These are phyloP conservation scores for Malus hybrid DNA, from an alignment of 331 rosid species.

Conservation along the genomic window DNA sequence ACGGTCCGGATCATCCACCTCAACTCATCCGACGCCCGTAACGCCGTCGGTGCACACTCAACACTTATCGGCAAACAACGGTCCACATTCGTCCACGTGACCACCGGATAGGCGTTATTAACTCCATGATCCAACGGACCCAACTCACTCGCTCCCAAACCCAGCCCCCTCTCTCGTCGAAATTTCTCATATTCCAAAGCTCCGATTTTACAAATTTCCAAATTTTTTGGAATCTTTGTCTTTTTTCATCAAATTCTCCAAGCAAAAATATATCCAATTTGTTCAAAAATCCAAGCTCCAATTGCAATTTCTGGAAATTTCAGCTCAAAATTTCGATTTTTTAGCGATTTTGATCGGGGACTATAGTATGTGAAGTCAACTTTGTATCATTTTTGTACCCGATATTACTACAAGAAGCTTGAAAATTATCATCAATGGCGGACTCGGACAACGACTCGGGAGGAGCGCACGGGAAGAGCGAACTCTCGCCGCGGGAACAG, in stretches of 20 bases:
- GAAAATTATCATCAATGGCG: conserved; percentile 34
- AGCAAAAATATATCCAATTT: neutral
- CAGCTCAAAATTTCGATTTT: neutral
- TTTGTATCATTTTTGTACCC: neutral
- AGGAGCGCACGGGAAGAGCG: conserved; percentile 37
- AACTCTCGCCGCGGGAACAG: conserved; percentile 64
- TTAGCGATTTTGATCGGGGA: neutral
- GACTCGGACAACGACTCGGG: conserved; percentile 90
- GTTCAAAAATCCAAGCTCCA: neutral
- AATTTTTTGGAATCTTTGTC: neutral
- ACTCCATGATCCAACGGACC: conserved; percentile 46
- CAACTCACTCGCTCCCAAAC: conserved; percentile 23
- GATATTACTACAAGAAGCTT: neutral
- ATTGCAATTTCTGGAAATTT: neutral
- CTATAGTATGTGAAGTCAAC: neutral
- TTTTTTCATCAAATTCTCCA: neutral
- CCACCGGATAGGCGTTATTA: conserved; percentile 29
- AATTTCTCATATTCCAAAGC: neutral
- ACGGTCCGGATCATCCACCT: conserved; percentile 22
- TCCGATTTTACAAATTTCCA: neutral
- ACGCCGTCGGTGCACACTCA: neutral
- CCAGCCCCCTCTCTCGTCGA: neutral
- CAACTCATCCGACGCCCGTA: conserved; percentile 18
- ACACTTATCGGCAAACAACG: conserved; percentile 62
- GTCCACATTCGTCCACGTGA: conserved; percentile 40